Conservation (phyloP, 768 basidiomycete species). For the Tulasnella sp. region DNA sequence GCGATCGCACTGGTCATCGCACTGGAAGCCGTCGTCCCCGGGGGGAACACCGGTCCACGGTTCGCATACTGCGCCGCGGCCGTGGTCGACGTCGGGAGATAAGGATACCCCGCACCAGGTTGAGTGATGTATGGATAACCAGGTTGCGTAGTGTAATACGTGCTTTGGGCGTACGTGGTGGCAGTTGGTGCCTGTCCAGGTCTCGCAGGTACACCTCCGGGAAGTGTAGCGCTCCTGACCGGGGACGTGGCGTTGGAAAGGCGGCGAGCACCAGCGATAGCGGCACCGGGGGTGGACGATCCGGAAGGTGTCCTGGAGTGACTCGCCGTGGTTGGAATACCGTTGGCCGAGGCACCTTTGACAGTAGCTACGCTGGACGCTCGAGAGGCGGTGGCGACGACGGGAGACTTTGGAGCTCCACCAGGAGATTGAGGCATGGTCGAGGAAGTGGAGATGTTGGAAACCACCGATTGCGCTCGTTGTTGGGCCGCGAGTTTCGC, state of each 20-base stretch:
- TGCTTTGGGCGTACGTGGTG: background rate
- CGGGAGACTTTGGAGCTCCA: conserved; percentile 2
- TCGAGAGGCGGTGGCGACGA: background rate
- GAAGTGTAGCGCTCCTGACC: background rate
- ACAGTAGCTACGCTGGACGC: background rate
- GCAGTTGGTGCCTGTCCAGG: background rate
- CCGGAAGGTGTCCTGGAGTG: background rate
- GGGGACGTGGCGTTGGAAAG: background rate
- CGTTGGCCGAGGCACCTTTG: background rate
- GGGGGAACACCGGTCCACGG: conserved; percentile 8
- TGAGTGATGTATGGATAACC: conserved; percentile 7
- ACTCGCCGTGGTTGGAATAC: background rate
- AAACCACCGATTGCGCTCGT: background rate
- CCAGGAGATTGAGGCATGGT: background rate
- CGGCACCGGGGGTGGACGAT: background rate
- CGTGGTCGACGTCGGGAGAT: background rate
- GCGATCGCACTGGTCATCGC: conserved; percentile 4
- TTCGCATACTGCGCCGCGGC: background rate
- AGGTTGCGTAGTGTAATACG: background rate
- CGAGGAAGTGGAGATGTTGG: background rate
- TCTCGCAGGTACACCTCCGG: background rate
- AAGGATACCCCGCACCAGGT: conserved; percentile 1
- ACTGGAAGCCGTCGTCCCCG: background rate
- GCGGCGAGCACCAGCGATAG: background rate
- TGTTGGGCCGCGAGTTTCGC: background rate